Base-by-base conservation (phyloP, 495 filamentous ascomycete species). In the Hypoxylon rickii region DNA sequence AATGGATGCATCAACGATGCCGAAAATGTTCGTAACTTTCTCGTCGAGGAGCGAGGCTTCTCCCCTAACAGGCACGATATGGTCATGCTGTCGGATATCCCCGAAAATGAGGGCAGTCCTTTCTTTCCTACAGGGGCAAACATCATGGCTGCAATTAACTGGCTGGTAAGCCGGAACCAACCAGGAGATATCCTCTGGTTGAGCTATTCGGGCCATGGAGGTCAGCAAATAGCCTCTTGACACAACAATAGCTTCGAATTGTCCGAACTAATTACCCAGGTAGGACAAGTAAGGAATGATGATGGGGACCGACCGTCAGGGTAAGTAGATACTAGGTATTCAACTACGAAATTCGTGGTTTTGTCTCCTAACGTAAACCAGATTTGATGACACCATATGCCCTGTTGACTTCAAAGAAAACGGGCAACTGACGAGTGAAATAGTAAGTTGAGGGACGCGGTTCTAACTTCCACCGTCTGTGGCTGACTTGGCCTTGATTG, bases 181-280 rank as follows among this genome's bases (percentile, higher is more conserved):
- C 75, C 76, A 3, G 72, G 74, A 1, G 75, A 77, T 40, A 70
- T 70, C 7, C 58, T 78, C 19, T 85, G 80, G 71, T 59, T 85
- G 37, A 80, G 79, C 26, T 85, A 84, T 49, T 83, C 79, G 11
- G 82, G 82, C 7, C 82, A 85, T 54, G 82, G 82, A 61, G 75
- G 80, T 70, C 13, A 46, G 49, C 11, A 15, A 19, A 34, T 22
- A 16, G 13, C 15, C 12, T 32, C 20, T 29, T 42, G 12, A 16
- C 6, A 2, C 3, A 21, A 12, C 15, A 16, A 36, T 20, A 24
- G 1, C 5, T 31, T 42, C 13, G 40, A 12, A 6, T 37, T 16
- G 31, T 24, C 49, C 41, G 20, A 54, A 32, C 0, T 17, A 29
- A n/a, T n/a, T n/a, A n/a, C 24, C 21, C 11, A 1, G 19, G 17